Percentiles rank a stretch among this genome's conserved stretches.
Evolutionary conservation across 1,284 basidiomycete genomes (phyloP).

Genomic region (Sanghuangporus baumii): DNA sequence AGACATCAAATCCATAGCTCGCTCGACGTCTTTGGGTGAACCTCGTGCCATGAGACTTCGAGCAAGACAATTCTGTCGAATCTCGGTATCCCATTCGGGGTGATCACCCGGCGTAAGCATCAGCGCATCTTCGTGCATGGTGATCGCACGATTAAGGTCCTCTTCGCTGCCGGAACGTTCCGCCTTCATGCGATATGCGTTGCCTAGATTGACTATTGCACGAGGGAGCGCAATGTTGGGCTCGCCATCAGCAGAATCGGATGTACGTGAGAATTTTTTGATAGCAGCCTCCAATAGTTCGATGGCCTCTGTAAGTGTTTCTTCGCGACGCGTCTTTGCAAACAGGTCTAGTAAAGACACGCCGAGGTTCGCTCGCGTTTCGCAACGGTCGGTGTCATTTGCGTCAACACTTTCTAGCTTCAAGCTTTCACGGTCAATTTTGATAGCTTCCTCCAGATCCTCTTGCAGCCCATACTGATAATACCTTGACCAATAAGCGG

Average conservation of each 20-base stretch:
- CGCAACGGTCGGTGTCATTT: neutral
- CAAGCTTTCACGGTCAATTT: slow-evolving; percentile 10
- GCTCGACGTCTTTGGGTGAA: slow-evolving; percentile 3
- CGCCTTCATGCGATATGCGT: slow-evolving; percentile 6
- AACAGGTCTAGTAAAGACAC: slow-evolving; percentile 12
- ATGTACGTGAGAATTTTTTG: neutral
- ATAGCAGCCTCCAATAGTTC: slow-evolving; percentile 3
- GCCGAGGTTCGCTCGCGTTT: slow-evolving; percentile 10
- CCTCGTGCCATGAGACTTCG: slow-evolving; percentile 13
- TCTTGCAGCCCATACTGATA: slow-evolving; percentile 8
- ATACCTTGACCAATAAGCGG: slow-evolving; percentile 10
- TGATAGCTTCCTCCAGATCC: slow-evolving; percentile 13
- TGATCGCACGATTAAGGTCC: slow-evolving; percentile 13
- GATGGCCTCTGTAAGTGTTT: slow-evolving; percentile 5
- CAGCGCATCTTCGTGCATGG: slow-evolving; percentile 11
- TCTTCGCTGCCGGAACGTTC: neutral
- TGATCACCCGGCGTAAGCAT: slow-evolving; percentile 8
- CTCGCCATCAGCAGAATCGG: neutral
- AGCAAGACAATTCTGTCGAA: slow-evolving; percentile 12
- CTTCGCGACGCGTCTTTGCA: neutral
- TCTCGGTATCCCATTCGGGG: slow-evolving; percentile 12
- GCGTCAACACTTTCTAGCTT: neutral
- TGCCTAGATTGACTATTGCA: slow-evolving; percentile 14
- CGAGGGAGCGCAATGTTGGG: slow-evolving; percentile 3
- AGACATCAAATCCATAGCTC: slow-evolving; percentile 13